Evolutionary conservation across 129 eudicot species (phyloP).

Genomic region (Silybum marianum): DNA sequence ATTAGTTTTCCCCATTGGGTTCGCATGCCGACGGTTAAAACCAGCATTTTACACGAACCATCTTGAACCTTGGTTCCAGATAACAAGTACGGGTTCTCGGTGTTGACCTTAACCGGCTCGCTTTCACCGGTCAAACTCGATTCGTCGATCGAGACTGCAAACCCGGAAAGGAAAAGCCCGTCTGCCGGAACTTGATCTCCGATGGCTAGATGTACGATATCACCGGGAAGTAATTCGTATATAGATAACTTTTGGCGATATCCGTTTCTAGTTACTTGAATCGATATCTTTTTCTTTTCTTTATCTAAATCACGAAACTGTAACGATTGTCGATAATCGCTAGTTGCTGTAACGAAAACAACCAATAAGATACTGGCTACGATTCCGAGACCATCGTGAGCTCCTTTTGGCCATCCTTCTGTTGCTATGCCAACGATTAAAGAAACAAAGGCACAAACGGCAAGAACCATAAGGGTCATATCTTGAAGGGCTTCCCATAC

Average conservation of each 20-base stretch:
- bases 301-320: slow-evolving; percentile 88
- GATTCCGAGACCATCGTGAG: slow-evolving; percentile 94
- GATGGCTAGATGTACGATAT: slow-evolving; percentile 82
- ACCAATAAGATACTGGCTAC: slow-evolving; percentile 88
- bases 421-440: slow-evolving; percentile 86
- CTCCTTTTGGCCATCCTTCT: slow-evolving; percentile 94
- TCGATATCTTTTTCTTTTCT: slow-evolving; percentile 85
- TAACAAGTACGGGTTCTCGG: slow-evolving; percentile 73
- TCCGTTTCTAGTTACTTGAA: slow-evolving; percentile 81
- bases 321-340: slow-evolving; percentile 89
- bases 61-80: slow-evolving; percentile 98
- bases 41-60: slow-evolving; percentile 94
- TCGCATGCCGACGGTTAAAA: slow-evolving; percentile 91
- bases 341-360: slow-evolving; percentile 91
- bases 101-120: slow-evolving; percentile 70
- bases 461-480: slow-evolving; percentile 96
- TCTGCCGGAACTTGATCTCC: slow-evolving; percentile 99
- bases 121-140: slow-evolving; percentile 96
- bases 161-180: slow-evolving; percentile 88
- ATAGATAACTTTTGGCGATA: slow-evolving; percentile 79
- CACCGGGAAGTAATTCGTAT: slow-evolving; percentile 84
- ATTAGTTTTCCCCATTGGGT: slow-evolving; percentile 97
- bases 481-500: slow-evolving; percentile 96
- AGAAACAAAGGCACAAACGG: slow-evolving; percentile 79
- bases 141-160: slow-evolving; percentile 78